Evolutionary conservation across 768 basidiomycete genomes (phyloP).

Genomic region (Leucosporidium scottii): DNA sequence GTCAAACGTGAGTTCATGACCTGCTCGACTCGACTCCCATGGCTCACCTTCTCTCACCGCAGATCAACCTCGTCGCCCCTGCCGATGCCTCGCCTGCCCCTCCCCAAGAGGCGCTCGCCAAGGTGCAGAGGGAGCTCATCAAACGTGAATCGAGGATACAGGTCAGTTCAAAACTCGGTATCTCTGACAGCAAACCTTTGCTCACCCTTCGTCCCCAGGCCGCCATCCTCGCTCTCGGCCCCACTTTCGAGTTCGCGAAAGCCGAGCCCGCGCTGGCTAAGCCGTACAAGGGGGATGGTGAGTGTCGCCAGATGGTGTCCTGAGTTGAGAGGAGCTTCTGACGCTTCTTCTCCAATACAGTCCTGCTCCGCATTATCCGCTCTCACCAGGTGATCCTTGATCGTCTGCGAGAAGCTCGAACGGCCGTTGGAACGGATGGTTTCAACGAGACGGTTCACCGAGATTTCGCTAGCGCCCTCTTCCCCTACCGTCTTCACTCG

Average conservation of each 20-base stretch:
- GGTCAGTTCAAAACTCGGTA: neutral
- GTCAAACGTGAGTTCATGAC: slow-evolving; percentile 4
- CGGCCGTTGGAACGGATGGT: slow-evolving; percentile 23
- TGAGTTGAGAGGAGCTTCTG: too few species aligned
- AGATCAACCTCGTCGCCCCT: slow-evolving; percentile 28
- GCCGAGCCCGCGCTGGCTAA: slow-evolving; percentile 18
- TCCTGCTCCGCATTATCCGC: slow-evolving; percentile 21
- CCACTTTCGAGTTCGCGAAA: slow-evolving; percentile 26
- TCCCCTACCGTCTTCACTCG: slow-evolving; percentile 31
- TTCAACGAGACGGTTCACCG: slow-evolving; percentile 20
- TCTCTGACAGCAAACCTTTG: too few species aligned
- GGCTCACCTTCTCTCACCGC: neutral
- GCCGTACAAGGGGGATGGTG: slow-evolving; percentile 28
- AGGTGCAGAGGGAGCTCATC: slow-evolving; percentile 4
- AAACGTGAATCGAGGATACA: slow-evolving; percentile 3
- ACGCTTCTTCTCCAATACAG: neutral
- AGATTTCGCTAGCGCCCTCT: slow-evolving; percentile 7
- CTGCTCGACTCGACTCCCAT: neutral
- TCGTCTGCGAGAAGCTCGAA: slow-evolving; percentile 19
- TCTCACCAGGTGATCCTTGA: slow-evolving; percentile 29
- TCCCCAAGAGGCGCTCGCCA: slow-evolving; percentile 17
- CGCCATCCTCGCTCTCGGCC: slow-evolving; percentile 25
- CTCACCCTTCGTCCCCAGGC: slow-evolving; percentile 4
- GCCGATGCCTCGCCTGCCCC: slow-evolving; percentile 23
- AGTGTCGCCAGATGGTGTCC: slow-evolving; percentile 10